These are phyloP conservation scores for Boletus mariae DNA, from an alignment of 1,284 basidiomycete genomes.

Conservation along the genomic window DNA sequence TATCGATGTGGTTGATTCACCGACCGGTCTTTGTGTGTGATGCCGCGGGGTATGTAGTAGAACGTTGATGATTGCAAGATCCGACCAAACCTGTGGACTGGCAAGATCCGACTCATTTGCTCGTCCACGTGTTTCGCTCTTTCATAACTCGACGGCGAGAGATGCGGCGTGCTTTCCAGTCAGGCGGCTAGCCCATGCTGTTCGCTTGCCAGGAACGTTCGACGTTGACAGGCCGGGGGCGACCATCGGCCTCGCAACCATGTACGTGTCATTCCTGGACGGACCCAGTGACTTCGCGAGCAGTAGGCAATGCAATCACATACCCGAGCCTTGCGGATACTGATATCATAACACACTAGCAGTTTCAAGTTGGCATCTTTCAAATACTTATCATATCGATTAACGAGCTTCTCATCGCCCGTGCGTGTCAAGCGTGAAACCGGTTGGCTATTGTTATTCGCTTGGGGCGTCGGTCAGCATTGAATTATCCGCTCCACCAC, in stretches of 20 bases:
- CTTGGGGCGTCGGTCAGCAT: neutral
- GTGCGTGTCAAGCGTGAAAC: neutral
- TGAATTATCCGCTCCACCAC: neutral
- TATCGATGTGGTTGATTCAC: constrained; percentile 6
- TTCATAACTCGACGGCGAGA: too few relatives aligned
- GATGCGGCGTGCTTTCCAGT: too few relatives aligned
- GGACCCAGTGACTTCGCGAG: neutral
- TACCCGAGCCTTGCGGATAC: neutral
- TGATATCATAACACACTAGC: neutral
- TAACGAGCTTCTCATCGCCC: neutral
- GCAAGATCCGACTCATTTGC: constrained; percentile 19
- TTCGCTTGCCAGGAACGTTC: neutral
- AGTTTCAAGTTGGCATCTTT: neutral
- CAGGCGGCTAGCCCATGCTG: neutral
- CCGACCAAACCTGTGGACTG: constrained; percentile 10
- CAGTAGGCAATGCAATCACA: neutral
- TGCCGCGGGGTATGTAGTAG: constrained; percentile 20
- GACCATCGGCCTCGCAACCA: neutral
- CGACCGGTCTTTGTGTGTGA: constrained; percentile 4
- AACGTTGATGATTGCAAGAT: constrained; percentile 13
- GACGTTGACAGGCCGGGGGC: neutral
- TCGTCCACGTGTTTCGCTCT: neutral
- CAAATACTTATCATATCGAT: neutral
- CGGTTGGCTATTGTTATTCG: neutral
- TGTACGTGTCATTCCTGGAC: too few relatives aligned